Conservation (phyloP, 345 rosid species). For the Tarenaya hassleriana region DNA sequence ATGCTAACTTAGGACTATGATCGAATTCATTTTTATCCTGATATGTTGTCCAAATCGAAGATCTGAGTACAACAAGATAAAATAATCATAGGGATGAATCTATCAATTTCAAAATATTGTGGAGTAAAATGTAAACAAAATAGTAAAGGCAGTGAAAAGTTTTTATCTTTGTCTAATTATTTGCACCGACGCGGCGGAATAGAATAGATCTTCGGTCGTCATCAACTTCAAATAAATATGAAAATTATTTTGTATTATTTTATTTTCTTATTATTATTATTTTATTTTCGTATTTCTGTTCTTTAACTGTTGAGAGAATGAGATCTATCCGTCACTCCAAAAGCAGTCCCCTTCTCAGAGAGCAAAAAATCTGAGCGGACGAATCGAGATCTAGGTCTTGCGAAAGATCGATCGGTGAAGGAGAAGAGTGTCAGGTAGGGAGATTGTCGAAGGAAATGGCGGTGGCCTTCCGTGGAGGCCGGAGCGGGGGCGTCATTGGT, state of each 20-base stretch:
- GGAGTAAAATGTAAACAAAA: constrained; percentile 3
- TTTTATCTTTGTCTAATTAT: not conserved
- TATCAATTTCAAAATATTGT: not conserved
- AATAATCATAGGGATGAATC: too few species aligned
- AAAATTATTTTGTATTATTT: not conserved
- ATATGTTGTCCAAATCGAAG: too few species aligned
- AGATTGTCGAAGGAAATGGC: constrained; percentile 42
- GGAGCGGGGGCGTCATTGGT: constrained; percentile 42
- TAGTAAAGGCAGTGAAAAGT: too few species aligned
- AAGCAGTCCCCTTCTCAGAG: not conserved
- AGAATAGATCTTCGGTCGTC: constrained; percentile 9
- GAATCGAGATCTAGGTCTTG: constrained; percentile 16
- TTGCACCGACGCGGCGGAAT: constrained; percentile 31
- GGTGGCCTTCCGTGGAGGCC: constrained; percentile 67
- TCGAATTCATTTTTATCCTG: too few species aligned
- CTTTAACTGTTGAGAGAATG: constrained; percentile 24
- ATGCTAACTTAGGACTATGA: too few species aligned
- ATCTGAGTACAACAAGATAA: too few species aligned
- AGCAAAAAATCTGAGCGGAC: constrained; percentile 12
- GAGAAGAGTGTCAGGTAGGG: constrained; percentile 6
- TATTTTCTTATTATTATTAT: not conserved
- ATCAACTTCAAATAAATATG: not conserved
- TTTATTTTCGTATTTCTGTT: constrained; percentile 17
- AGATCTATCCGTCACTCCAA: constrained; percentile 31
- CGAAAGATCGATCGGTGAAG: not conserved